Evolutionary conservation across 192 early-diverging fungal genomes (phyloP), one percentile per base, ranked within the genome.

Genomic region (Dissophora ornata): DNA sequence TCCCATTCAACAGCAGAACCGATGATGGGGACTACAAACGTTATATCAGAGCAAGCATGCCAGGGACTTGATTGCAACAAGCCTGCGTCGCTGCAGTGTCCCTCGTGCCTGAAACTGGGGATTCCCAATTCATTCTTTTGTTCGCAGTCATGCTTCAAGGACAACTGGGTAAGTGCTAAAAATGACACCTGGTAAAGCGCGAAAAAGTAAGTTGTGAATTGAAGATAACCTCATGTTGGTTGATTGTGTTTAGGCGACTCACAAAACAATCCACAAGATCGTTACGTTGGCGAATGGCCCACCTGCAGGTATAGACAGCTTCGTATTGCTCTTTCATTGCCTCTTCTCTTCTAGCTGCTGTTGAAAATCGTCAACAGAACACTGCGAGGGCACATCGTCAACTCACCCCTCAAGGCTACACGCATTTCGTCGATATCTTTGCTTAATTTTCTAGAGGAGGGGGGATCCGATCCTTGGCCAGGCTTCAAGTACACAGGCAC

Each of bases 71-170:
- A 83, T 33, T 94, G 92, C 73, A 79, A 54, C 44, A 89, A 94
- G 62, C 67, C 83, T 8, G 92, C 93, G 0, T 69, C 81, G 25
- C 78, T 93, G 44, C 91, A 93, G 56, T 95, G 93, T 69, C 93
- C 93, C 19, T 92, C 86, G 5, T 95, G 93, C 70, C 51, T 90
- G 30, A 93, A 94, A 63, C 81, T 87, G 22, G 79, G 67, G 36
- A 81, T 95, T 15, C 60, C 66, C 7, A 85, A 80, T 16, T 89
- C 91, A 12, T 90, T 81, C 78, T 95, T 92, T 51, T 95, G 93
- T 74, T 88, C 91, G 28, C 92, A 93, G 75, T 80, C 80, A 24
- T 94, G 92, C 56, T 95, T 95, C 81, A 88, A 86, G 59, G 44
- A 63, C 12, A 88, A 71, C 82, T 94, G 93, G 93, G 82, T 86